Percentiles rank a stretch among this genome's conserved stretches.
Evolutionary conservation across 2,329 filamentous ascomycete genomes (phyloP).

Genomic region (Fusarium foetens): DNA sequence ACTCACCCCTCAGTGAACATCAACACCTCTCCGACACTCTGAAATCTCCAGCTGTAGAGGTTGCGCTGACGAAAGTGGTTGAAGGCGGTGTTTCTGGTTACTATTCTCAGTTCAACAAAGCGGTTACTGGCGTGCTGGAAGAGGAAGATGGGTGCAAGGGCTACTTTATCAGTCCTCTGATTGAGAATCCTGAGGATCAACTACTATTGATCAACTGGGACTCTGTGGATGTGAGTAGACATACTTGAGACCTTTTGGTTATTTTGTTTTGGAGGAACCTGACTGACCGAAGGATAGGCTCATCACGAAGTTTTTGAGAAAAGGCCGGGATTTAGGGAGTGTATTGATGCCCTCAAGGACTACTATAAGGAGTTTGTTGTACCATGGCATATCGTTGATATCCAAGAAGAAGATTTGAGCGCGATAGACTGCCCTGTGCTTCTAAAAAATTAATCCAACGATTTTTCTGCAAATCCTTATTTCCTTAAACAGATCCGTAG

Average conservation of each 20-base stretch:
- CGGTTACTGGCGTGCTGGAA: neutral
- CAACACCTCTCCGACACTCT: neutral
- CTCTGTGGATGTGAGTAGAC: neutral
- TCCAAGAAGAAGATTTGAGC: neutral
- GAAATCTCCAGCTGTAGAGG: neutral
- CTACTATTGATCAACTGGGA: neutral
- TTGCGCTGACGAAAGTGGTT: neutral
- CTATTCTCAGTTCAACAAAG: neutral
- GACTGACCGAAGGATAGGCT: neutral
- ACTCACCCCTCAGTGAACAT: neutral
- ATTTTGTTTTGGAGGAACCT: neutral
- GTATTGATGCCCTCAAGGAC: neutral
- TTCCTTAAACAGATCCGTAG: too few relatives aligned
- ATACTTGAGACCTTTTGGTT: neutral
- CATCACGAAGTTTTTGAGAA: neutral
- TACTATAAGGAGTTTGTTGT: neutral
- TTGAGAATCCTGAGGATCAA: neutral
- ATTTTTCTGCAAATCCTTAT: too few relatives aligned
- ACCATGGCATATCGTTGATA: neutral
- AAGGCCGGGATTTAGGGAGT: neutral
- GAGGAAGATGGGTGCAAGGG: neutral
- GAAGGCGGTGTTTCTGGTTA: neutral
- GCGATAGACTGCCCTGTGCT: fast-evolving
- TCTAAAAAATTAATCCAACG: too few relatives aligned
- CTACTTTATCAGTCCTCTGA: neutral